Evolutionary conservation across 1,139 yeast genomes (phyloP), one percentile per base, ranked within the genome.

Genomic region (Geotrichum phurueaensis): DNA sequence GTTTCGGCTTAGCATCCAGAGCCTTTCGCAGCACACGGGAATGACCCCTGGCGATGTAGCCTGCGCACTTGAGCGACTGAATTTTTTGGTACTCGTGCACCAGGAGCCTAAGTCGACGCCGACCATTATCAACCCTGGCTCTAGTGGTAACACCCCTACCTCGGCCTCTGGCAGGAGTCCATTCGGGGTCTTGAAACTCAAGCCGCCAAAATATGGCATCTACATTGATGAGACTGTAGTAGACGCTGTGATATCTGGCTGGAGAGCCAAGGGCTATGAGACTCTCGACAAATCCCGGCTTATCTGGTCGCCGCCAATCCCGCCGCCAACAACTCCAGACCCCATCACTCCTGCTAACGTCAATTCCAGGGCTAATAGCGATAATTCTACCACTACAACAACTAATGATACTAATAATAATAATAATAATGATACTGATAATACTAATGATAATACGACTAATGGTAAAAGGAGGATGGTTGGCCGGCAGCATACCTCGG

Each of bases 41-140:
- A 88, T 94, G 94, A 85, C 82, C 0, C 60, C 69, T 4, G 88
- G 94, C 15, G 98, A 94, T 73, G 92, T 92, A 0, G 80, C 92
- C 7, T 89, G 88, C 55, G 96, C 96, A 0, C 76, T 94, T 31
- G 99, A 94, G 71, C 87, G 86, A 62, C 74, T 94, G 23, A 79
- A 83, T 50, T 84, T 87, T 3, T 76, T 94, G 48, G 73, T 82
- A 1, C 76, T 81, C 57, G 79, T 80, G 61, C 77, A 77, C 0
- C 59, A 49, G 27, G 49, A 36, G 20, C 47, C 20, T 7, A 39
- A 39, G 47, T 5, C 47, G n/a, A 15, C 20, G 22, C 47, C 47
- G n/a, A 39, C n/a, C 9, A 18, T 39, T n/a, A 15, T n/a, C 47
- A 39, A 39, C 22, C 47, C 47, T 4, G 20, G 7, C 47, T 39